Evolutionary conservation across 495 filamentous ascomycete species (phyloP).

Genomic region (Hypoxylon cercidicola): DNA sequence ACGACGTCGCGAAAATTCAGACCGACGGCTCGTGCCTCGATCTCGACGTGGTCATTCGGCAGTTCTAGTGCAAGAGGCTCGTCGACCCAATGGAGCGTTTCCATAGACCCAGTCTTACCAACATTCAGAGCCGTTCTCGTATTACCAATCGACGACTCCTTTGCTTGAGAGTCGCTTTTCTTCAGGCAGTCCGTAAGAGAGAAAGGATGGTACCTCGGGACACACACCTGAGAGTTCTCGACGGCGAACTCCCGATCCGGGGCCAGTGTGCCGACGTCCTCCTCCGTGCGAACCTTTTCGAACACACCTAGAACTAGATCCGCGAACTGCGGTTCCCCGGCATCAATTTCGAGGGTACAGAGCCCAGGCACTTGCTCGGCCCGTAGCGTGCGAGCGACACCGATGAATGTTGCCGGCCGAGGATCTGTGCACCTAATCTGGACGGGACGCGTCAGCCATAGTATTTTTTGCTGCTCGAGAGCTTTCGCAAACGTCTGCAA

Average conservation of each 20-base stretch:
- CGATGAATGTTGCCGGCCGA: slow-evolving; percentile 38
- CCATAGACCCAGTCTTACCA: slow-evolving; percentile 35
- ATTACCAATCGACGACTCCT: not conserved
- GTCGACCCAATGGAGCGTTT: slow-evolving; percentile 39
- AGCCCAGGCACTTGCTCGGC: slow-evolving; percentile 41
- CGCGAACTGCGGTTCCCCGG: slow-evolving; percentile 19
- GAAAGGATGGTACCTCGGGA: slow-evolving; percentile 40
- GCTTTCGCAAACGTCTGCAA: slow-evolving; percentile 38
- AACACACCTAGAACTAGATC: slow-evolving; percentile 34
- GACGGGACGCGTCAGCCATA: slow-evolving; percentile 46
- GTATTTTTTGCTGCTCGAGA: slow-evolving; percentile 34
- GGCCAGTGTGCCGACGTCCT: slow-evolving; percentile 35
- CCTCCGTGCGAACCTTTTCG: slow-evolving; percentile 30
- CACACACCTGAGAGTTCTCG: slow-evolving; percentile 27
- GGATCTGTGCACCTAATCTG: slow-evolving; percentile 47
- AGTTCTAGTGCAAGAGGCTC: slow-evolving; percentile 13
- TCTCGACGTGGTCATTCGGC: slow-evolving; percentile 43
- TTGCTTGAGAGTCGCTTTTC: not conserved
- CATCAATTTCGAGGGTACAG: slow-evolving; percentile 39
- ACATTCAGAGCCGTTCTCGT: slow-evolving; percentile 24
- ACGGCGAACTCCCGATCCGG: slow-evolving; percentile 46
- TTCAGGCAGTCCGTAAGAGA: slow-evolving; percentile 21
- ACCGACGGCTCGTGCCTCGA: slow-evolving; percentile 53
- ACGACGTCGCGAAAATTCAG: slow-evolving; percentile 56
- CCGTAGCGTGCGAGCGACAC: slow-evolving; percentile 34